Evolutionary conservation across 768 basidiomycete species (phyloP), one percentile per base, ranked within the genome.

Genomic region (Kwoniella pini): DNA sequence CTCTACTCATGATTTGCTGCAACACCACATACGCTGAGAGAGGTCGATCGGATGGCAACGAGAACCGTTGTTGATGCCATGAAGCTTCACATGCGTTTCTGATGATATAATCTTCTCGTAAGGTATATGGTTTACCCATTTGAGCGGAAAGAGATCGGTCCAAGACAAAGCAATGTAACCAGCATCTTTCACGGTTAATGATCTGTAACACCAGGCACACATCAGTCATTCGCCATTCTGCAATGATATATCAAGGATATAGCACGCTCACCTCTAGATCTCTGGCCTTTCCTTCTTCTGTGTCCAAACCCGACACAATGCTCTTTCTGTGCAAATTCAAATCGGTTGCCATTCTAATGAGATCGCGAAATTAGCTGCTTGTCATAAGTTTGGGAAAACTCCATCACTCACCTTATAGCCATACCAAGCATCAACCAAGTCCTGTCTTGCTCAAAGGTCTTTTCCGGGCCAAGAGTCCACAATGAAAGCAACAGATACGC

Each of bases 391-490:
- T n/a, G n/a, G n/a, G n/a, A n/a, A n/a, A n/a, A n/a, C n/a, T n/a
- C n/a, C n/a, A n/a, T n/a, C n/a, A 30, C 59, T 19, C 24, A 61
- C 59, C 89, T 86, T 31, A 91, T 87, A 1, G 90, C 91, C 88
- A 93, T 90, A 31, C 92, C 92, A 24, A 97, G 88, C 67, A 77
- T 69, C 65, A 91, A 75, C 91, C 92, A 98, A 0, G 94, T 97
- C 69, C 88, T 86, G 79, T 99, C 95, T 69, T 95, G 91, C 75
- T 99, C 95, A 71, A 91, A 99, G 7, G 93, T 85, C 77, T 98
- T 93, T 21, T 93, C 92, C 3, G 94, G 93, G 21, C 93, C 93
- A 67, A 91, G 88, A 5, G 93, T 91, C 88, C 91, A 98, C 13
- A 91, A 79, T 1, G 88, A 83, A 53, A 97, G 85, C 9, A 99